Evolutionary conservation across 768 basidiomycete genomes (phyloP).

Genomic region (Collybia sp.): DNA sequence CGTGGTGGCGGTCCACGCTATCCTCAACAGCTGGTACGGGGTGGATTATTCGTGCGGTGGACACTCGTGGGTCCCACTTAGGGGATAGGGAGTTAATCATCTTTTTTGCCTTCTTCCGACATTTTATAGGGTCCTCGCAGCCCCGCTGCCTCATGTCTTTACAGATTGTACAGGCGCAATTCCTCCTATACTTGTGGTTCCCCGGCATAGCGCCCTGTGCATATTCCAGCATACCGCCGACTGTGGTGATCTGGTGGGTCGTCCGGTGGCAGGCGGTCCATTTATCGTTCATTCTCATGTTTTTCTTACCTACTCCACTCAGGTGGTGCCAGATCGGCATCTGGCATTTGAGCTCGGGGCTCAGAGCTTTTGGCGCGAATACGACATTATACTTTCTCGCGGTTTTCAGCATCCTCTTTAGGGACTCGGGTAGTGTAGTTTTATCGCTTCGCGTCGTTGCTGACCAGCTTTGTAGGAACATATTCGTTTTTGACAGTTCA

Average conservation of each 20-base stretch:
- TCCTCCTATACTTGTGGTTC: no score
- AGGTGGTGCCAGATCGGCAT: slow-evolving; percentile 29
- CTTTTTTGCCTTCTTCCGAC: no score
- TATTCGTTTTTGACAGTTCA: slow-evolving; percentile 5
- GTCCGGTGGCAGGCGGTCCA: slow-evolving; percentile 9
- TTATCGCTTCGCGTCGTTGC: neutral
- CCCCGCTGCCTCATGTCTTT: no score
- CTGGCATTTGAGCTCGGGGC: slow-evolving; percentile 2
- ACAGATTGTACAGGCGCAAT: no score
- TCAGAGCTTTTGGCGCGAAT: slow-evolving; percentile 10
- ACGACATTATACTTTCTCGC: slow-evolving; percentile 14
- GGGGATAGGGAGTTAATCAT: no score
- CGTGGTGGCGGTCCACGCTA: no score
- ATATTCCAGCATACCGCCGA: slow-evolving; percentile 6
- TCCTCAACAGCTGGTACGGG: no score
- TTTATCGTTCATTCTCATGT: neutral
- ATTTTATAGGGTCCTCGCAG: no score
- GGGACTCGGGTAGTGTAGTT: slow-evolving; percentile 4
- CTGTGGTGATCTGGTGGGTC: neutral
- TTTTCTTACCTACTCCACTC: slow-evolving; percentile 1
- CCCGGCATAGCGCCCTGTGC: neutral
- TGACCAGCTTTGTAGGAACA: slow-evolving; percentile 23
- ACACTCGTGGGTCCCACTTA: no score
- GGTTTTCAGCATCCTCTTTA: slow-evolving; percentile 11
- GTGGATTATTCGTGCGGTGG: no score